A percentile compares a stretch with the other conserved stretches of the same genome.
Conservation (phyloP, 768 basidiomycete species). For the Trametopsis cervina region DNA sequence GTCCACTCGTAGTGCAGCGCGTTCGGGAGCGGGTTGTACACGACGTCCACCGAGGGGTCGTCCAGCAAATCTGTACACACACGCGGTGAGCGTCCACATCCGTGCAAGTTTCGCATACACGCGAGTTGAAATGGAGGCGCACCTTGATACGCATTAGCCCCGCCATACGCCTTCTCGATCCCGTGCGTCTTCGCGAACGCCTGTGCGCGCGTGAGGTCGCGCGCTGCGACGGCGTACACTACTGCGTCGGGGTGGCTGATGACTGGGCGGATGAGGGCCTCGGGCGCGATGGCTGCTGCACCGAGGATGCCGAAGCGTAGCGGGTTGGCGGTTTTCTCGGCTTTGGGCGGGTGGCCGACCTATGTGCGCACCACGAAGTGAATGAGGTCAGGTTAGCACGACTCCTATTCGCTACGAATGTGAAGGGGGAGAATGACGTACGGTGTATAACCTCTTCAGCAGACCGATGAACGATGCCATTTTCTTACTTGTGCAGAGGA, state of each 20-base stretch:
- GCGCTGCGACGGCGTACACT: constrained; percentile 37
- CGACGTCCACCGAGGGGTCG: constrained; percentile 45
- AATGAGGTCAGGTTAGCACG: no score
- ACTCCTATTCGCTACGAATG: no score
- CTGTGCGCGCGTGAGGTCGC: constrained; percentile 7
- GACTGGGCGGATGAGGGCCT: constrained; percentile 43
- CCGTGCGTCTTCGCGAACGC: constrained; percentile 5
- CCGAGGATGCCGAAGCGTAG: constrained; percentile 35
- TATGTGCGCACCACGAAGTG: no score
- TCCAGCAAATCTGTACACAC: constrained; percentile 35
- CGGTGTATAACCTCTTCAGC: no score
- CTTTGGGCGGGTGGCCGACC: constrained; percentile 4
- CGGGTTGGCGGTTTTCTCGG: neutral
- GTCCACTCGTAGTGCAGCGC: constrained; percentile 63
- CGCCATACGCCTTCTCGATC: constrained; percentile 12
- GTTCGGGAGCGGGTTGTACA: constrained; percentile 61
- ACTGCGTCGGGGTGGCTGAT: constrained; percentile 49
- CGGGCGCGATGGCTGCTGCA: constrained; percentile 48
- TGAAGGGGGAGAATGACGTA: no score
- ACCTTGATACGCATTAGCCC: constrained; percentile 10
- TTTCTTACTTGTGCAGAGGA: no score
- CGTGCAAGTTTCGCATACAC: neutral
- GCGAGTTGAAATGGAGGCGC: no score
- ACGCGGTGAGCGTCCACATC: neutral
- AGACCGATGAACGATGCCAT: no score